phyloP scores from a whole-genome alignment of 768 basidiomycete genomes.

The Kwoniella heveanensis region DNA sequence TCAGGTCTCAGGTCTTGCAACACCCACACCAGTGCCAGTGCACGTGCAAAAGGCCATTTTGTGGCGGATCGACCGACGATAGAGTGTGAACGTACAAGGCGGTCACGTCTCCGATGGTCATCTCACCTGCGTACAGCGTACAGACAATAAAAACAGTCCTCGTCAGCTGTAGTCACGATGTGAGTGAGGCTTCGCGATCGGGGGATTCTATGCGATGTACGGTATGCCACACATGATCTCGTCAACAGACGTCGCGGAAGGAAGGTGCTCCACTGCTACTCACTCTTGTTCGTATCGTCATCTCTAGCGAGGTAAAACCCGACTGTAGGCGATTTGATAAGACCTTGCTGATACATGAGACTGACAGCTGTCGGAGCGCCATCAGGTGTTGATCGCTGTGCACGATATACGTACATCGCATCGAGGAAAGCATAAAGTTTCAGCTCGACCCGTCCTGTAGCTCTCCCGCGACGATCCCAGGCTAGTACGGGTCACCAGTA shows the following conservation, averaged over 20 bases:
- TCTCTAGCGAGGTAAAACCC: slow-evolving; percentile 11
- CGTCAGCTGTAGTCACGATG: too few species aligned
- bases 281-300: slow-evolving; percentile 10
- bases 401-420: too few species aligned
- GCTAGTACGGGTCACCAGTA: too few species aligned
- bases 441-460: too few species aligned
- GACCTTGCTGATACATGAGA: slow-evolving; percentile 9
- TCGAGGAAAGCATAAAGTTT: too few species aligned
- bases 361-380: slow-evolving; percentile 10
- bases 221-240: too few species aligned
- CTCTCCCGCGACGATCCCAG: too few species aligned
- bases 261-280: neutral
- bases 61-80: neutral
- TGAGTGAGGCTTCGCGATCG: too few species aligned
- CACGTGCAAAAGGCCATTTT: neutral
- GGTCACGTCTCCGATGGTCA: slow-evolving; percentile 13
- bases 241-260: too few species aligned
- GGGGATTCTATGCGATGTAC: too few species aligned
- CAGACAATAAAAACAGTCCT: neutral
- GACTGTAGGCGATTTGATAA: slow-evolving; percentile 10
- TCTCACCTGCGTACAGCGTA: neutral
- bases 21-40: too few species aligned
- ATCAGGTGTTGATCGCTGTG: neutral
- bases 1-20: too few species aligned
- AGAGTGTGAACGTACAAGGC: slow-evolving; percentile 2